phyloP scores from a whole-genome alignment of 2,329 filamentous ascomycete species.

The Colletotrichum noveboracense region DNA sequence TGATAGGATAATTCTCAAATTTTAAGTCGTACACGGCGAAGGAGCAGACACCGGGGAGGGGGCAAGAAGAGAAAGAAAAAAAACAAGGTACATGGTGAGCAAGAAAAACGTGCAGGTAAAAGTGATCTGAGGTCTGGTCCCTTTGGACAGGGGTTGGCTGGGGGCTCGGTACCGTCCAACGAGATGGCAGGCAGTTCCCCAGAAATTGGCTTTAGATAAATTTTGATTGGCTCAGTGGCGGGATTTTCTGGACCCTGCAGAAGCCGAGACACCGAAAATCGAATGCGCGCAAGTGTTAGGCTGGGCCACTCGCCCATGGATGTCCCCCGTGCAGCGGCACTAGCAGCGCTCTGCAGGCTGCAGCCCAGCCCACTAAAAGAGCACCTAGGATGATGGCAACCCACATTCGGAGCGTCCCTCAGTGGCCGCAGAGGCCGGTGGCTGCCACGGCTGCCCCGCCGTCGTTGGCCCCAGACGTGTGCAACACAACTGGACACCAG shows the following conservation, averaged over 20 bases:
- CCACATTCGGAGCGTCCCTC: not conserved
- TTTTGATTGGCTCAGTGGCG: not conserved
- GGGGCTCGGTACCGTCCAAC: not conserved
- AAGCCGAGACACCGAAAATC: constrained; percentile 8
- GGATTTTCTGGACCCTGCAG: not conserved
- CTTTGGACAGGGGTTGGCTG: not conserved
- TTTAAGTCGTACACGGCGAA: not conserved
- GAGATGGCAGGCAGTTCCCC: not conserved
- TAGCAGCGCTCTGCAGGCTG: not conserved
- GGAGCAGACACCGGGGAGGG: not conserved
- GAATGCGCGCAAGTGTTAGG: not conserved
- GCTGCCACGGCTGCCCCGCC: not conserved
- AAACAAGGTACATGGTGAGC: not conserved
- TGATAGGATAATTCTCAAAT: not conserved
- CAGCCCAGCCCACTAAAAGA: not conserved
- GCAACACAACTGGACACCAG: not conserved
- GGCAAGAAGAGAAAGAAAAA: not conserved
- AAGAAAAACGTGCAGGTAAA: not conserved
- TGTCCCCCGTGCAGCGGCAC: not conserved
- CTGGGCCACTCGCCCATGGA: not conserved
- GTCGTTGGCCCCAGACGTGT: not conserved
- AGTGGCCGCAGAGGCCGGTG: not conserved
- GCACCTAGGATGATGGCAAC: not conserved
- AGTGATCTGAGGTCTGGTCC: not conserved
- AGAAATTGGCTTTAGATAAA: not conserved